A percentile compares a stretch with the other conserved stretches of the same genome.
phyloP scores from a whole-genome alignment of 106 monocot genomes.

The Allium cepa region DNA sequence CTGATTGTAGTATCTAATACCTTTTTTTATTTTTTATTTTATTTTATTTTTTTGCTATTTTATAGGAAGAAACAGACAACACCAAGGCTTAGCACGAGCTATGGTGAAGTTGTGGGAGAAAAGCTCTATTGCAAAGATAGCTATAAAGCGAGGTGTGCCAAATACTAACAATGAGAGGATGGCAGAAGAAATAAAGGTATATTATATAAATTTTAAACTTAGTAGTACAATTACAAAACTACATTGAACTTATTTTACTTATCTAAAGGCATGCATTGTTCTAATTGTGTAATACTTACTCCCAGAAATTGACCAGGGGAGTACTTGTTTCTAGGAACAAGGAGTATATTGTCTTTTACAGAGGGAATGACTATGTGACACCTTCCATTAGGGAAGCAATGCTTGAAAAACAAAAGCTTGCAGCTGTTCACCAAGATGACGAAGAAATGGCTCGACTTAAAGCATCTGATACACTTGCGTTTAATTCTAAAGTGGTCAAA shows the following conservation, averaged over 20 bases:
- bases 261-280: constrained; percentile 1
- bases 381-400: constrained; percentile 49
- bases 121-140: constrained; percentile 86
- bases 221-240: background rate
- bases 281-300: background rate
- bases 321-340: constrained; percentile 85
- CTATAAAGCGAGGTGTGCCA: constrained; percentile 86
- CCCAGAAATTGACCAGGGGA: constrained; percentile 91
- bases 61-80: constrained; percentile 82
- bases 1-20: background rate
- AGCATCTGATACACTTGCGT: constrained; percentile 35
- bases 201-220: constrained; percentile 5
- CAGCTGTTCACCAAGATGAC: constrained; percentile 43
- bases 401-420: constrained; percentile 50
- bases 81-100: constrained; percentile 80
- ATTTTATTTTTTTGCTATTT: background rate
- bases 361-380: constrained; percentile 84
- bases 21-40: background rate
- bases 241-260: background rate
- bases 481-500: constrained; percentile 18
- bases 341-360: constrained; percentile 88
- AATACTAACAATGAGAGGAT: constrained; percentile 88
- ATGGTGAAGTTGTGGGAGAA: constrained; percentile 97
- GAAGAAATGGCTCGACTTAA: constrained; percentile 75
- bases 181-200: constrained; percentile 95